Evolutionary conservation across 805 yeast species (phyloP).

Genomic region (Wickerhamomyces chambardii): DNA sequence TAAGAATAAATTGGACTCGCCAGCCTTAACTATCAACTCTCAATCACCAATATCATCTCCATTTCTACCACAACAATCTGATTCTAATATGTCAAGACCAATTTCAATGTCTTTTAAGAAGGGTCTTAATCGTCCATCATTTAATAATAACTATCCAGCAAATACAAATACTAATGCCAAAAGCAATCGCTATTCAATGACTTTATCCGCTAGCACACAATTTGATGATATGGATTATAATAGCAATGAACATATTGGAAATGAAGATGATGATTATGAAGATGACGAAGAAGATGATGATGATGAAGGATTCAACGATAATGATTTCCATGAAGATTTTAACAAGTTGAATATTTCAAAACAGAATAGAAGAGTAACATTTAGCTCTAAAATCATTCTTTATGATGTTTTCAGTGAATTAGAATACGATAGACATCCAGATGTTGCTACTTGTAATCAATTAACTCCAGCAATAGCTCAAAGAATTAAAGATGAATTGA

Average conservation of each 20-base stretch:
- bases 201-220: not conserved
- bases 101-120: constrained; percentile 46
- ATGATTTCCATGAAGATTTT: not conserved
- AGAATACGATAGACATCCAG: constrained; percentile 92
- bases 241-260: no score
- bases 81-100: constrained; percentile 18
- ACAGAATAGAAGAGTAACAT: constrained; percentile 32
- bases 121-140: constrained; percentile 53
- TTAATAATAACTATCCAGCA: constrained; percentile 30
- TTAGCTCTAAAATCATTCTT: constrained; percentile 74
- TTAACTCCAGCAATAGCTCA: constrained; percentile 83
- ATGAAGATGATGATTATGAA: not conserved
- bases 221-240: no score
- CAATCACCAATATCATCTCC: no score
- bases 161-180: constrained; percentile 13
- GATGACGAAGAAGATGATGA: not conserved
- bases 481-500: constrained; percentile 77
- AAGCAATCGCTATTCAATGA: constrained; percentile 5
- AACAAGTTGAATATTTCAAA: not conserved
- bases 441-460: constrained; percentile 85
- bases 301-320: not conserved
- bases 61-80: not conserved
- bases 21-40: no score
- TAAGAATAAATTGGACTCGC: no score
- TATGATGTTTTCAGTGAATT: constrained; percentile 77